These are phyloP conservation scores for Trifolium fragiferum DNA, from an alignment of 306 rosid species.

Conservation along the genomic window DNA sequence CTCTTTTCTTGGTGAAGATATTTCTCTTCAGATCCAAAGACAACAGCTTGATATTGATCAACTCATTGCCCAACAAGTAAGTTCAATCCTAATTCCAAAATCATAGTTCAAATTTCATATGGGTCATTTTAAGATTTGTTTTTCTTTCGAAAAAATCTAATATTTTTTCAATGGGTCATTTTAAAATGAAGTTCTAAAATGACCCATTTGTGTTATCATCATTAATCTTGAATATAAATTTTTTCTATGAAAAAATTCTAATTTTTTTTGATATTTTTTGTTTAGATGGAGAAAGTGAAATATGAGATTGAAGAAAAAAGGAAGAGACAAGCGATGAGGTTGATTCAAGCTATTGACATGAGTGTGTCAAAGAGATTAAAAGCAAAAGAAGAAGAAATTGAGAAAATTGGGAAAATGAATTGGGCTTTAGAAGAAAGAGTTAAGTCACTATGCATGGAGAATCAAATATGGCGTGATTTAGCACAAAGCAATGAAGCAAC, in stretches of 20 bases:
- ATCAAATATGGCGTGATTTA: conserved; percentile 85
- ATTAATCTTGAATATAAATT: neutral
- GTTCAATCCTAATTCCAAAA: no score
- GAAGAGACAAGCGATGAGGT: conserved; percentile 67
- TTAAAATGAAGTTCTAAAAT: no score
- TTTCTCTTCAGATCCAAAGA: conserved; percentile 69
- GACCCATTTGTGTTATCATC: neutral
- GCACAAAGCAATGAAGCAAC: conserved; percentile 90
- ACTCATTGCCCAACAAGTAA: conserved; percentile 68
- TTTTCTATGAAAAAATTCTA: neutral
- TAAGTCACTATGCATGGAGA: conserved; percentile 65
- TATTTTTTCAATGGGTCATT: no score
- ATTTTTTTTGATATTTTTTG: neutral
- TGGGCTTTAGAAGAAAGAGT: conserved; percentile 81
- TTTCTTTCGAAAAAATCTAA: neutral
- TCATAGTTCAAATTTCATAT: no score
- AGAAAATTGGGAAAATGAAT: conserved; percentile 71
- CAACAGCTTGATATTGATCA: conserved; percentile 73
- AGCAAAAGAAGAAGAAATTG: conserved; percentile 75
- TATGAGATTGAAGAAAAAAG: conserved; percentile 72
- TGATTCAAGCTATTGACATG: conserved; percentile 62
- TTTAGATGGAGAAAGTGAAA: conserved; percentile 81
- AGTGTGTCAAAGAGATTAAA: conserved; percentile 67
- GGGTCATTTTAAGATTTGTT: no score
- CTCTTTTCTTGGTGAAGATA: conserved; percentile 85